phyloP scores from a whole-genome alignment of 441 rosid species.

The Bruguiera hainesii region DNA sequence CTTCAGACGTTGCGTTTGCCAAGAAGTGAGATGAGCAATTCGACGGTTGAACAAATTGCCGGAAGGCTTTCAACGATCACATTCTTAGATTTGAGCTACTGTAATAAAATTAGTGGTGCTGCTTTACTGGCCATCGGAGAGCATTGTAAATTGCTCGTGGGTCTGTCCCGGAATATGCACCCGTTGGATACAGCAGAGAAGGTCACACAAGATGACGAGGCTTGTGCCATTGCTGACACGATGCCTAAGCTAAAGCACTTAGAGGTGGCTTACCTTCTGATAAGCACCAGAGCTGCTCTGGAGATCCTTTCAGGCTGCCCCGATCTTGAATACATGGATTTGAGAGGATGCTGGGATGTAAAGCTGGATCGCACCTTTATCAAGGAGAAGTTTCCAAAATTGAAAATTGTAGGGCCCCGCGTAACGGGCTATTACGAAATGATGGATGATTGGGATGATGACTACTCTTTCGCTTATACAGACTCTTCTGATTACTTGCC shows the following conservation, averaged over 20 bases:
- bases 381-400: slow-evolving; percentile 52
- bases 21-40: slow-evolving; percentile 56
- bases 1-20: slow-evolving; percentile 60
- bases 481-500: slow-evolving; percentile 65
- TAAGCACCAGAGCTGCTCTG: slow-evolving; percentile 51
- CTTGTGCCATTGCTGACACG: slow-evolving; percentile 62
- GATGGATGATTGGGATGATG: slow-evolving; percentile 61
- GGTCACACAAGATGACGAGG: slow-evolving; percentile 64
- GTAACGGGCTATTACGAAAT: slow-evolving; percentile 49
- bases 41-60: slow-evolving; percentile 55
- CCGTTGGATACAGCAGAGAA: slow-evolving; percentile 46
- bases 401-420: slow-evolving; percentile 68
- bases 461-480: slow-evolving; percentile 47
- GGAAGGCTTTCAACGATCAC: slow-evolving; percentile 57
- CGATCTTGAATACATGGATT: slow-evolving; percentile 58
- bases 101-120: slow-evolving; percentile 51
- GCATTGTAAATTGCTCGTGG: slow-evolving; percentile 56
- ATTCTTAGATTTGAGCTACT: slow-evolving; percentile 76
- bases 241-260: slow-evolving; percentile 76
- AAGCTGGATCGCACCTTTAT: slow-evolving; percentile 51
- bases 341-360: slow-evolving; percentile 79
- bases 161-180: slow-evolving; percentile 71
- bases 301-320: slow-evolving; percentile 50
- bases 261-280: slow-evolving; percentile 55
- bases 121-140: slow-evolving; percentile 69